Evolutionary conservation across 2,329 filamentous ascomycete genomes (phyloP).

Genomic region (Pyrenochaeta sp.): DNA sequence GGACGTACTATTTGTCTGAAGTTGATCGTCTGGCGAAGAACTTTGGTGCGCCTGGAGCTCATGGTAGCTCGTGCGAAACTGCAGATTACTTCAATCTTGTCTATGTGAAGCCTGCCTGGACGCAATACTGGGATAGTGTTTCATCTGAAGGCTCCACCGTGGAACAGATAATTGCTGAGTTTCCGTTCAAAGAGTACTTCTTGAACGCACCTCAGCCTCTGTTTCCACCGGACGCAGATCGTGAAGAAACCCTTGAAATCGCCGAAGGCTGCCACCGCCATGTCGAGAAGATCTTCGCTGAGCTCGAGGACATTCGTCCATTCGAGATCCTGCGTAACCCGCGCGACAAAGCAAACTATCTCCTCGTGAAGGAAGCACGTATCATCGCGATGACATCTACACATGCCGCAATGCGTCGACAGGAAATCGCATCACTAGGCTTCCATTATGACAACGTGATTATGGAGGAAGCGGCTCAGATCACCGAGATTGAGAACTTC

Average conservation of each 20-base stretch:
- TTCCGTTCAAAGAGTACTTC: constrained; percentile 91
- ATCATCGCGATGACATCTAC: constrained; percentile 99
- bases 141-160: constrained; percentile 63
- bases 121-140: constrained; percentile 75
- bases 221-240: constrained; percentile 72
- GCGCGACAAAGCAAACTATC: constrained; percentile 93
- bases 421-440: constrained; percentile 88
- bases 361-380: constrained; percentile 93
- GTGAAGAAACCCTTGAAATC: constrained; percentile 75
- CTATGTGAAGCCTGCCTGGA: constrained; percentile 88
- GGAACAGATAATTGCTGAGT: constrained; percentile 72
- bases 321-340: constrained; percentile 92
- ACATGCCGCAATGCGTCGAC: constrained; percentile 91
- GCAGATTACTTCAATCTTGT: constrained; percentile 96
- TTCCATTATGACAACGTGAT: constrained; percentile 98
- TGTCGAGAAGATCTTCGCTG: constrained; percentile 86
- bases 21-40: constrained; percentile 86
- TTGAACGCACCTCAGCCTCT: constrained; percentile 84
- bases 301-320: constrained; percentile 89
- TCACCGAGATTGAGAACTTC: constrained; percentile 97
- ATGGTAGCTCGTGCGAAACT: constrained; percentile 94
- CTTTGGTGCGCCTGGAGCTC: constrained; percentile 88
- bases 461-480: constrained; percentile 98
- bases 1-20: constrained; percentile 78
- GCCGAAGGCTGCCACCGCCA: constrained; percentile 87